phyloP scores from a whole-genome alignment of 108 stramenopile species.

The Nannochloropsis oceanica region DNA sequence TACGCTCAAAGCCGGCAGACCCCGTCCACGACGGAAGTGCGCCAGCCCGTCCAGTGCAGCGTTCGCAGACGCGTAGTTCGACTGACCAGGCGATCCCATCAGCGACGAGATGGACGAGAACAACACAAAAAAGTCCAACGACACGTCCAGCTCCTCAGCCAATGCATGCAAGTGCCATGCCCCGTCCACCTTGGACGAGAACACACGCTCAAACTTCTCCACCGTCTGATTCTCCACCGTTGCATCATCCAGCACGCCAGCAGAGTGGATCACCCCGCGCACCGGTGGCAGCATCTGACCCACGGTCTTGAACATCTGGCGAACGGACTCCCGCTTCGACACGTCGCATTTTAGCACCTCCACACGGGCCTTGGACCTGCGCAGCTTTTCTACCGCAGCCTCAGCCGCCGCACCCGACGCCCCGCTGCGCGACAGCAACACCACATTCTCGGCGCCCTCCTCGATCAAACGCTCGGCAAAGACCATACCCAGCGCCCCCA shows the following conservation, averaged over 20 bases:
- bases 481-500: slow-evolving; percentile 5
- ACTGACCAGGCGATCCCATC: slow-evolving; percentile 6
- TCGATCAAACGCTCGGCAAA: slow-evolving; percentile 1
- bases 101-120: slow-evolving; percentile 9
- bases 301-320: background rate
- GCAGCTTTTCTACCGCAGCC: background rate
- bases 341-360: background rate
- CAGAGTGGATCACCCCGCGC: slow-evolving; percentile 16
- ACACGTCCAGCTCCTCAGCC: background rate
- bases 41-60: slow-evolving; percentile 17
- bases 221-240: background rate
- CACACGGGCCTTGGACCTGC: background rate
- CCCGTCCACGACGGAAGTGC: background rate
- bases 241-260: background rate
- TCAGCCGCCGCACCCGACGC: background rate
- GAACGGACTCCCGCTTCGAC: background rate
- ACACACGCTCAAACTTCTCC: background rate
- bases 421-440: background rate
- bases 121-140: slow-evolving; percentile 9
- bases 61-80: slow-evolving; percentile 15
- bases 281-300: slow-evolving; percentile 2
- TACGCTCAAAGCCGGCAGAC: background rate
- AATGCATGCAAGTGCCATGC: background rate
- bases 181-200: slow-evolving; percentile 6
- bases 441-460: background rate